Evolutionary conservation across 2,329 filamentous ascomycete species (phyloP), one percentile per base, ranked within the genome.

Genomic region (Cephalotrichum gorgonifer): DNA sequence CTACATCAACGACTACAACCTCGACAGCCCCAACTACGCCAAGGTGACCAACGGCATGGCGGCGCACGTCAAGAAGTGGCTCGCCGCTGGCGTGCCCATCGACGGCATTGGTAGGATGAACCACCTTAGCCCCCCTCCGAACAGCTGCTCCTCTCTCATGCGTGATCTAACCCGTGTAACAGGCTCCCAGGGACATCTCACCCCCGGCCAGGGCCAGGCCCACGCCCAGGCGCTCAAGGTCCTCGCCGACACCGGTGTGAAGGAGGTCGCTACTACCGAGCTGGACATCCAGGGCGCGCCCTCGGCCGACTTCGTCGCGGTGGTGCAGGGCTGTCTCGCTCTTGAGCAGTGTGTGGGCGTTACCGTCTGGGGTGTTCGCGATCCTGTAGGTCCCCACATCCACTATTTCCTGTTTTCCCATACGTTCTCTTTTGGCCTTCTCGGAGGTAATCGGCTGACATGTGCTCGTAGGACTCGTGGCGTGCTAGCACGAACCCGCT

Each of bases 1-100:
- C 35, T 89, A 86, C 69, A 85, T 88, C 67, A 89, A 88, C 64
- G 84, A 88, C 62, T 79, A 74, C 65, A 85, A 85, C 67, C 74
- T 85, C 47, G 83, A 85, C 65, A 69, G 64, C 41, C 72, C 81
- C 17, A 72, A 56, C 54, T 74, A 75, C 57, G 68, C 73, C 54
- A 88, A 88, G 69, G 44, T 69, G 49, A 69, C 70, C 31, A 66
- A 56, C 22, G 72, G 71, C 43, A 77, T 84, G 69, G 69, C 75
- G 4, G 61, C 59, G 31, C 68, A 81, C 57, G 83, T 88, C 55
- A 75, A 76, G 58, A 75, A 79, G 59, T 85, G 81, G 81, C 57
- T 79, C 45, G 72, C 71, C 0, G 72, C 70, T 2, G 83, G 83
- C 48, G 64, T 81, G 17, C 80, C 78, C 52, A 83, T 85, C 53